These are phyloP conservation scores for Santalum album DNA, from an alignment of 164 flowering plant genomes.

Conservation along the genomic window DNA sequence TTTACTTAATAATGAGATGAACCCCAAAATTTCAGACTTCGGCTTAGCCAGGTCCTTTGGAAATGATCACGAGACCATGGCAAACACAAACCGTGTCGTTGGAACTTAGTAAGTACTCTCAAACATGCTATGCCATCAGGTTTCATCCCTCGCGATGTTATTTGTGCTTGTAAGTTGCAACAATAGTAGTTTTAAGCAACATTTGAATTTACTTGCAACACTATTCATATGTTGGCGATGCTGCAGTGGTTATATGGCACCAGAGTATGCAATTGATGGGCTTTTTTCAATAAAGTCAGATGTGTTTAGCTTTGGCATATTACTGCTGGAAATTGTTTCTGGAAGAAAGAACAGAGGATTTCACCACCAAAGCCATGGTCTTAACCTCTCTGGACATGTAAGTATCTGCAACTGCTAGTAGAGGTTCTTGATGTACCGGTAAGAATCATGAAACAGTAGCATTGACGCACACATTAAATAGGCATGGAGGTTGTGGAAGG, in stretches of 20 bases:
- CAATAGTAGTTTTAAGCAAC: too few relatives aligned
- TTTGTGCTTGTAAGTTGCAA: too few relatives aligned
- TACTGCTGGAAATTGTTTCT: constrained; percentile 29
- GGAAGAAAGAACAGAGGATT: constrained; percentile 25
- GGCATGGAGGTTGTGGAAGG: constrained; percentile 30
- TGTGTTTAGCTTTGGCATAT: constrained; percentile 42
- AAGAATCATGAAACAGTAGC: too few relatives aligned
- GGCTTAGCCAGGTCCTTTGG: constrained; percentile 37
- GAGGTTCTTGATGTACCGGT: too few relatives aligned
- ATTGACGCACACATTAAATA: constrained; percentile 1
- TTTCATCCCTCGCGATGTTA: background rate
- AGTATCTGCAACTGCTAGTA: background rate
- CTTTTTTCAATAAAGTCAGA: constrained; percentile 33
- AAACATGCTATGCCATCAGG: background rate
- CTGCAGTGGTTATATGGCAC: constrained; percentile 37
- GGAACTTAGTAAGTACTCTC: constrained; percentile 34
- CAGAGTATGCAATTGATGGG: constrained; percentile 39
- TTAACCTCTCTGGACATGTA: constrained; percentile 10
- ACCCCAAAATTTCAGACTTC: constrained; percentile 49
- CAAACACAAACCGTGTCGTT: constrained; percentile 26
- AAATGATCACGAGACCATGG: constrained; percentile 22
- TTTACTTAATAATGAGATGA: constrained; percentile 30
- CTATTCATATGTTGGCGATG: background rate
- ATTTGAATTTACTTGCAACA: too few relatives aligned
- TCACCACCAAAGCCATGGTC: background rate